Base-by-base conservation (phyloP, 2,329 filamentous ascomycete species). In the Chaetomium globosum region DNA sequence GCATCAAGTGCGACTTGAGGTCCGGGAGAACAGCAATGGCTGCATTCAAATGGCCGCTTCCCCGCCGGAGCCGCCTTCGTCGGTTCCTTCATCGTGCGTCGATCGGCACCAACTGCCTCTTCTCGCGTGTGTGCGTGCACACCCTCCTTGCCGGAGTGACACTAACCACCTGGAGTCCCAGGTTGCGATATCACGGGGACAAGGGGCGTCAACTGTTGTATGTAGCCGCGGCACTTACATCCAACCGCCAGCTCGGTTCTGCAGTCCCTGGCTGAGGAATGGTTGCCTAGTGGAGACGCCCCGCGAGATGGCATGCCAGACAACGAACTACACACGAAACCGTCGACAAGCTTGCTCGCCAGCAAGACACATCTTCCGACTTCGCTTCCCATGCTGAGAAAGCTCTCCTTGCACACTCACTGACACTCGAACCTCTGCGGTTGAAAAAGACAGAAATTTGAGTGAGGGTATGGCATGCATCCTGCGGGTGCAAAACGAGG, bases 71-170 rank as follows among this genome's bases (percentile, higher is more conserved):
- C 39, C 6, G 31, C 52, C 7, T 49, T 57, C 36, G 55, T 59
- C 52, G 33, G 55, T 19, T 53, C 3, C 52, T 46, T 10, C 23
- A 49, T 39, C 33, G 19, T 31, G 52, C 23, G 43, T n/a, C 1
- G 63, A 65, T 65, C 63, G 52, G 63, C 57, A 53, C n/a, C 46
- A 51, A 21, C 61, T 63, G 53, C 55, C 49, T 55, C n/a, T n/a
- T 19, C n/a, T 36, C 16, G 52, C 19, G 26, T 23, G 33, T 33
- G 7, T n/a, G 1, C 21, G 19, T 39, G 5, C 26, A 16, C 23
- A 46, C 36, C 49, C 55, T 36, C 31, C 36, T 43, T 55, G 30
- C 23, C 62, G 31, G 26, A 36, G 56, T 49, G 16, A 13, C 28
- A n/a, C 56, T 49, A 23, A 59, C 61, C 48, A 13, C 10, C 46